Evolutionary conservation across 225 moss, liverwort and hornwort genomes (phyloP).

Genomic region (Asterella californica): DNA sequence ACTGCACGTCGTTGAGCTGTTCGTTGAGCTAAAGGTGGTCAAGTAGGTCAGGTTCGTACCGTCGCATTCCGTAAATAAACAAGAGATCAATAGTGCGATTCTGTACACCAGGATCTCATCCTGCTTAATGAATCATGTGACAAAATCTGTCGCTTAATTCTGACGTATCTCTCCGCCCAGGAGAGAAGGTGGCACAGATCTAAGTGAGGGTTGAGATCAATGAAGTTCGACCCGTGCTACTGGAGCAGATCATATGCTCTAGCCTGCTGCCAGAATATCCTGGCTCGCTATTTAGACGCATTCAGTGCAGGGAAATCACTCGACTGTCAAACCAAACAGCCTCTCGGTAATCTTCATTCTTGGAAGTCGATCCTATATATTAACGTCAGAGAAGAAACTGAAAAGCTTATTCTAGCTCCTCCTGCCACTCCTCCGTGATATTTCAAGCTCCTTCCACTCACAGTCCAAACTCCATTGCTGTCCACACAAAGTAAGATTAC

Average conservation of each 20-base stretch:
- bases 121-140: neutral
- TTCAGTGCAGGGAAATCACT: neutral
- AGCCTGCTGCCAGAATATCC: neutral
- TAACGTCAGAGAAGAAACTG: neutral
- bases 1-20: neutral
- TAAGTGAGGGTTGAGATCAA: neutral
- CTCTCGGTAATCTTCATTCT: neutral
- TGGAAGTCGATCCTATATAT: neutral
- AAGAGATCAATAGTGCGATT: neutral
- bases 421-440: neutral
- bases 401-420: neutral
- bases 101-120: slow-evolving; percentile 1
- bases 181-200: neutral
- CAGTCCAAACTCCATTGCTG: neutral
- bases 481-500: neutral
- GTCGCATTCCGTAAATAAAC: slow-evolving; percentile 2
- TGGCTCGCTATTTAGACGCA: neutral
- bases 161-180: neutral
- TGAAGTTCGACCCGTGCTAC: neutral
- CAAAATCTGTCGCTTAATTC: neutral
- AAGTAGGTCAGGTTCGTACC: neutral
- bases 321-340: neutral
- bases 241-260: neutral
- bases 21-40: neutral
- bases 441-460: neutral